Evolutionary conservation across 805 yeast genomes (phyloP), one percentile per base, ranked within the genome.

Genomic region (Candida awuae): DNA sequence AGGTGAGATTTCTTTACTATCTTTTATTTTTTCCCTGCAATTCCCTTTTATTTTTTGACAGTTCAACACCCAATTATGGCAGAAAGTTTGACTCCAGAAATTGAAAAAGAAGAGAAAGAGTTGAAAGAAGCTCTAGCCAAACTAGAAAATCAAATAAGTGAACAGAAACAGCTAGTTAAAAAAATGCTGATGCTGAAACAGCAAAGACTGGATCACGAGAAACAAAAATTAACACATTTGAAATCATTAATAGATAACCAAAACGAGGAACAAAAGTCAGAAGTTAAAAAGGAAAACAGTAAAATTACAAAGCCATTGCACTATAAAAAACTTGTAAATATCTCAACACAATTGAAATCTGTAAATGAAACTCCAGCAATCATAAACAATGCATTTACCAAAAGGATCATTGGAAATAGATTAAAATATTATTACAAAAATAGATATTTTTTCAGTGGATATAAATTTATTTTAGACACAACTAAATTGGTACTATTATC

Each of bases 341-440:
- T n/a, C n/a, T n/a, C n/a, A n/a, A n/a, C n/a, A n/a, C n/a, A n/a
- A n/a, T n/a, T n/a, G n/a, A n/a, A n/a, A n/a, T n/a, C n/a, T n/a
- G n/a, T n/a, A n/a, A n/a, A n/a, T n/a, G n/a, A n/a, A n/a, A n/a
- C n/a, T n/a, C n/a, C n/a, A n/a, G n/a, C n/a, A 12, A 18, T 30
- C 9, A 18, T n/a, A 2, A 13, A 20, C 15, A 37, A 16, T 18
- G 14, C 39, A 13, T 16, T 30, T 16, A 22, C 16, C 14, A 31
- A 32, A 15, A 32, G 26, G 10, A 34, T 56, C 13, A 35, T 52
- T 38, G 50, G 56, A 38, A 63, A 68, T 38, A 58, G 61, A 41
- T 51, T 53, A 6, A 58, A 60, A 35, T 61, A 67, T 31, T 73
- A 67, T 36, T 53, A 56, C 41, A 65, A 68, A 38, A 80, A 77